Conservation (phyloP, 768 basidiomycete genomes). For the Boletus sp. region DNA sequence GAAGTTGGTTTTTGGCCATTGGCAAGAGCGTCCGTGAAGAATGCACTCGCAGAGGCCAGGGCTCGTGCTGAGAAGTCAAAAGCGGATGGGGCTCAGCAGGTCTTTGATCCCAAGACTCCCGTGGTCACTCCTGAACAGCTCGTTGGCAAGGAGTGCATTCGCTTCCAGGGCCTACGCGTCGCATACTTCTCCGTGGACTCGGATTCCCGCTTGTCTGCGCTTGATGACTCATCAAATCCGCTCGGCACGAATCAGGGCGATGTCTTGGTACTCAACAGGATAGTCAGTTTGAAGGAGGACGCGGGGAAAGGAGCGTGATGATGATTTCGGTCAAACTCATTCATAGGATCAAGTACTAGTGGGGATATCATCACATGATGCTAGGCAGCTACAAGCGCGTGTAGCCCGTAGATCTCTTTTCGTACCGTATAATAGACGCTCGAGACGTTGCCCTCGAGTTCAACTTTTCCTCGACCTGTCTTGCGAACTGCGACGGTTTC, state of each 20-base stretch:
- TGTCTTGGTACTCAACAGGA: constrained; percentile 81
- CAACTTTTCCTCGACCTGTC: constrained; percentile 77
- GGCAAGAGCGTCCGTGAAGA: constrained; percentile 60
- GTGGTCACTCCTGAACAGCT: constrained; percentile 70
- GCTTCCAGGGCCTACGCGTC: constrained; percentile 95
- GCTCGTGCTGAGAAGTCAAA: constrained; percentile 59
- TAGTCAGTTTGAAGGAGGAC: constrained; percentile 94
- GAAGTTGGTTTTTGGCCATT: constrained; percentile 89
- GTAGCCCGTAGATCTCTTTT: constrained; percentile 83
- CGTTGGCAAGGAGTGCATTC: constrained; percentile 85
- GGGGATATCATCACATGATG: constrained; percentile 11
- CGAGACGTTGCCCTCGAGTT: constrained; percentile 86
- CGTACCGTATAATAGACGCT: constrained; percentile 88
- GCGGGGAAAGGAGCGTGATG: constrained; percentile 56
- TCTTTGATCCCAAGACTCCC: constrained; percentile 54
- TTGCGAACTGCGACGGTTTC: constrained; percentile 88
- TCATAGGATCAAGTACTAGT: not conserved
- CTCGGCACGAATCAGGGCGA: constrained; percentile 63
- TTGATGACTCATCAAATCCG: constrained; percentile 49
- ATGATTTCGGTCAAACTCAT: not conserved
- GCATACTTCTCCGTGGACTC: constrained; percentile 94
- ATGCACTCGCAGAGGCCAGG: constrained; percentile 64
- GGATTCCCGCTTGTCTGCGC: constrained; percentile 65
- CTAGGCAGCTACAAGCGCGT: constrained; percentile 80
- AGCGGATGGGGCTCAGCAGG: constrained; percentile 37